Conservation (phyloP, 352 stramenopile genomes). For the Phytophthora pluvialis region DNA sequence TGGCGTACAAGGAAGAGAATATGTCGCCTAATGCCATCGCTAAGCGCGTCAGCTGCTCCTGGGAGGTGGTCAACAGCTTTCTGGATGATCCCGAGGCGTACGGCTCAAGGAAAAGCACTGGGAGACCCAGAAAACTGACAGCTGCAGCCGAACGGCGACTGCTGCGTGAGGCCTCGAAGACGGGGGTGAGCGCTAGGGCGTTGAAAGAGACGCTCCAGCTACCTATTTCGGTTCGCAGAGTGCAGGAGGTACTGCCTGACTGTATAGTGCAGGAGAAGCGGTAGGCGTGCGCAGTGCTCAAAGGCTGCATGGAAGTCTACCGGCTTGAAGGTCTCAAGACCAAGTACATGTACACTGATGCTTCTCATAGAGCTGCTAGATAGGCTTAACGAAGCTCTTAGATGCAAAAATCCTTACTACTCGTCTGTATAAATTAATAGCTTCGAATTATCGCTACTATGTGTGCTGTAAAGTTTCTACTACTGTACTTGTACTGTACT, state of each 20-base stretch:
- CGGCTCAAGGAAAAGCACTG: background rate
- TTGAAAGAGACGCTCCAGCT: constrained; percentile 6
- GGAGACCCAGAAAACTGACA: background rate
- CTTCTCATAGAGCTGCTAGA: too few relatives aligned
- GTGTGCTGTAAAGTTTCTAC: too few relatives aligned
- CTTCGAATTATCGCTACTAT: too few relatives aligned
- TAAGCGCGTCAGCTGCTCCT: background rate
- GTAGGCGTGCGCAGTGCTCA: background rate
- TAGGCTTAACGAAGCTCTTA: too few relatives aligned
- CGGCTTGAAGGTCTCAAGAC: too few relatives aligned
- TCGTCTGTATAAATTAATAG: too few relatives aligned
- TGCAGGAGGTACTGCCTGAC: constrained; percentile 7
- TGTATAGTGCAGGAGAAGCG: constrained; percentile 10
- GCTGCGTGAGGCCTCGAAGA: constrained; percentile 2
- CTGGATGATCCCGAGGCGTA: background rate
- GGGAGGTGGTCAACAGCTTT: background rate
- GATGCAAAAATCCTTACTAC: too few relatives aligned
- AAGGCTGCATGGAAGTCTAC: background rate
- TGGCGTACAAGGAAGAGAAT: too few relatives aligned
- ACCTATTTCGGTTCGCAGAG: background rate
- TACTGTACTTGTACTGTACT: too few relatives aligned
- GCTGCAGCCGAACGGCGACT: background rate
- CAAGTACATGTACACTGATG: too few relatives aligned
- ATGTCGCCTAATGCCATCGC: background rate
- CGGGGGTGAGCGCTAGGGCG: background rate